These are phyloP conservation scores for Anthostomella pinea DNA, from an alignment of 2,329 filamentous ascomycete genomes.

Conservation along the genomic window DNA sequence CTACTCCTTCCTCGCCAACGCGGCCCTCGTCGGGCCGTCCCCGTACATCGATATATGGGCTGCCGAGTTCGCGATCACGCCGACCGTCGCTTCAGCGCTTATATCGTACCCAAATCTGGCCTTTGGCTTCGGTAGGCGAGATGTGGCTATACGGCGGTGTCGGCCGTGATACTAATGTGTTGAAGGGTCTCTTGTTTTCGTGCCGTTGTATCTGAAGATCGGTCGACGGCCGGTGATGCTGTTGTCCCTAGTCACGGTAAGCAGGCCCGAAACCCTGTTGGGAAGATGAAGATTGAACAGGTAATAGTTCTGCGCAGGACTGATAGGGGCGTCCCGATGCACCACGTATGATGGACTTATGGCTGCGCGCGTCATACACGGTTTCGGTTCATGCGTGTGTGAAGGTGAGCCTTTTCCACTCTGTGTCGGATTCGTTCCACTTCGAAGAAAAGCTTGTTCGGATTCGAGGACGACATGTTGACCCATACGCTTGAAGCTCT, in stretches of 20 bases:
- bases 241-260: slow-evolving; percentile 36
- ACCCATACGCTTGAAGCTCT: too few species aligned
- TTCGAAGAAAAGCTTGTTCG: too few species aligned
- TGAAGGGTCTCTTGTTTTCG: slow-evolving; percentile 49
- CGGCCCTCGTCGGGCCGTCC: slow-evolving; percentile 53
- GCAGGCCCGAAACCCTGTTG: slow-evolving; percentile 6
- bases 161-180: slow-evolving; percentile 8
- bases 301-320: slow-evolving; percentile 37
- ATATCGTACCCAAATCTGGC: slow-evolving; percentile 60
- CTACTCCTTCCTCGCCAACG: slow-evolving; percentile 60
- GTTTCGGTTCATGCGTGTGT: slow-evolving; percentile 42
- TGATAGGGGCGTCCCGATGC: slow-evolving; percentile 39
- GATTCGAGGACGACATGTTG: too few species aligned
- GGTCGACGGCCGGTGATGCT: slow-evolving; percentile 44
- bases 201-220: slow-evolving; percentile 53
- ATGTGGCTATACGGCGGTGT: not conserved
- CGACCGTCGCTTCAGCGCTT: slow-evolving; percentile 51
- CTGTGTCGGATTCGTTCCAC: too few species aligned
- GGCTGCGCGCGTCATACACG: slow-evolving; percentile 38
- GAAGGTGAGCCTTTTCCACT: too few species aligned
- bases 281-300: slow-evolving; percentile 1
- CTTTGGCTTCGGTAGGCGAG: slow-evolving; percentile 49
- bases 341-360: slow-evolving; percentile 37
- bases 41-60: slow-evolving; percentile 57
- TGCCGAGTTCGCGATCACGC: slow-evolving; percentile 49